Conservation (phyloP, 108 stramenopile genomes). For the Bacterosira constricta region DNA sequence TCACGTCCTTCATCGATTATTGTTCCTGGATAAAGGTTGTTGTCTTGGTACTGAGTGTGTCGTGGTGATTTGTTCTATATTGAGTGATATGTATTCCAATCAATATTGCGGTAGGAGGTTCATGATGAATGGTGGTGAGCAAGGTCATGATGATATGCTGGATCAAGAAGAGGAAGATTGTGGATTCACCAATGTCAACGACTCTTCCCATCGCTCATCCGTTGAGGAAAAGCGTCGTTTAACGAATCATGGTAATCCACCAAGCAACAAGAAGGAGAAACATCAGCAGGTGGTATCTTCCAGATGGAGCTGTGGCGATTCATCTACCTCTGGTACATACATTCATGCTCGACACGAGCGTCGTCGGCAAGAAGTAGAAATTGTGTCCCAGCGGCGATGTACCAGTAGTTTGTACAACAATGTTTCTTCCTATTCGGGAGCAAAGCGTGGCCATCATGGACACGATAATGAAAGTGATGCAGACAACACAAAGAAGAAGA, state of each 20-base stretch:
- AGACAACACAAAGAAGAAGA: background rate
- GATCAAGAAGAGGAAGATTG: background rate
- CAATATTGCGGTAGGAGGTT: slow-evolving; percentile 2
- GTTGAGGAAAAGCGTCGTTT: background rate
- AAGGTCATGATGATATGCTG: background rate
- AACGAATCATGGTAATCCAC: background rate
- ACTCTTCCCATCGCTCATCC: background rate
- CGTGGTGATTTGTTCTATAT: slow-evolving; percentile 16
- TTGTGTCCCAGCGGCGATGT: background rate
- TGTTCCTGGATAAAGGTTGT: slow-evolving; percentile 36
- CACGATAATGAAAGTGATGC: background rate
- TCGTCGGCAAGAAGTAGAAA: slow-evolving; percentile 15
- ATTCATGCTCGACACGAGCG: slow-evolving; percentile 18
- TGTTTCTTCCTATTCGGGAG: too few species aligned
- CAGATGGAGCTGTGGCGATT: slow-evolving; percentile 10
- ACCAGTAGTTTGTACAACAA: too few species aligned
- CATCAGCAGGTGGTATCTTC: slow-evolving; percentile 35
- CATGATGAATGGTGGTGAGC: too few species aligned
- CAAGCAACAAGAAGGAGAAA: slow-evolving; percentile 1
- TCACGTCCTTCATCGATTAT: slow-evolving; percentile 46
- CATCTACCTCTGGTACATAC: background rate
- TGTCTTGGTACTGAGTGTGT: slow-evolving; percentile 36
- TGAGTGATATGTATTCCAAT: slow-evolving; percentile 36
- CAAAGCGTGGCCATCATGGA: slow-evolving; percentile 7
- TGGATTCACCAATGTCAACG: background rate